These are phyloP conservation scores for Cucurbita moschata DNA, from an alignment of 306 rosid genomes.

Conservation along the genomic window DNA sequence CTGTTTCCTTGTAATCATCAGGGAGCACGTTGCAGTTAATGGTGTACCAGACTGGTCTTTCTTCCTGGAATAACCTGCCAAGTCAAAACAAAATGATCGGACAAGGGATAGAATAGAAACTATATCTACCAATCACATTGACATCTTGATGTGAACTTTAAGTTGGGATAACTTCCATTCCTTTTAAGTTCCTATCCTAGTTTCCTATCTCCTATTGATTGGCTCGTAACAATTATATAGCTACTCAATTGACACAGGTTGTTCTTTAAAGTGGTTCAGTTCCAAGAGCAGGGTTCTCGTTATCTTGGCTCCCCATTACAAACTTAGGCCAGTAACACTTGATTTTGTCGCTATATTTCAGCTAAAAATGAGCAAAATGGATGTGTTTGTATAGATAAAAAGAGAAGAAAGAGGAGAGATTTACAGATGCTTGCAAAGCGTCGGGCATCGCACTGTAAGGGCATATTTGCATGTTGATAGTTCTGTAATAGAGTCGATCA, in stretches of 20 bases:
- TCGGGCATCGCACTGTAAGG: constrained; percentile 73
- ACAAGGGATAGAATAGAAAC: not conserved
- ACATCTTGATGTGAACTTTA: not conserved
- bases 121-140: not conserved
- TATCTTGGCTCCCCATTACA: not conserved
- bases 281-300: not conserved
- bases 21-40: constrained; percentile 68
- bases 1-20: constrained; percentile 37
- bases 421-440: constrained; percentile 87
- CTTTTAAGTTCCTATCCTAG: not conserved
- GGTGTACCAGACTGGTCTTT: constrained; percentile 78
- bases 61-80: constrained; percentile 75
- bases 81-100: constrained; percentile 2
- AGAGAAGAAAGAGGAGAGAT: constrained; percentile 17
- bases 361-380: not conserved
- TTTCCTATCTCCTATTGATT: not conserved
- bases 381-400: not conserved
- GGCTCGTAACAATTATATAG: not conserved
- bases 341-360: not conserved
- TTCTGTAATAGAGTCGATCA: constrained; percentile 86
- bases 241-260: not conserved
- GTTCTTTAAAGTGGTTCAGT: not conserved
- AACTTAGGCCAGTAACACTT: not conserved
- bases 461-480: constrained; percentile 97
- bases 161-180: not conserved